Conservation (phyloP, 129 eudicot species). For the Scalesia atractyloides region DNA sequence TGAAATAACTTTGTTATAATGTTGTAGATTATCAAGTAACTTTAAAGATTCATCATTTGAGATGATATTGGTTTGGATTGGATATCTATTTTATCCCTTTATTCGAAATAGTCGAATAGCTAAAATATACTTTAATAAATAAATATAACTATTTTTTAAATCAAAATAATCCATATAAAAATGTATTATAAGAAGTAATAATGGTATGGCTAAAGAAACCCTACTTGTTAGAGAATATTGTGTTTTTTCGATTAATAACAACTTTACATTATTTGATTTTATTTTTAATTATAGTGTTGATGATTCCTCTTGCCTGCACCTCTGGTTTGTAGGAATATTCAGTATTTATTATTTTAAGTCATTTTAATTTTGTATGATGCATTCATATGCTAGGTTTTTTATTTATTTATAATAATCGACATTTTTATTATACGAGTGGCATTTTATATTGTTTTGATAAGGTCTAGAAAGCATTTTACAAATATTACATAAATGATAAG, state of each 20-base stretch:
- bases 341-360: not conserved
- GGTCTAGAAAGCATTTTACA: not conserved
- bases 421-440: no score
- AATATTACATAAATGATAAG: not conserved
- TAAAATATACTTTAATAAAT: not conserved
- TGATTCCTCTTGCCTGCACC: constrained; percentile 10
- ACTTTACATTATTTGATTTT: not conserved
- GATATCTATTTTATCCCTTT: not conserved
- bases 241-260: not conserved
- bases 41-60: not conserved
- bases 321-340: constrained; percentile 4
- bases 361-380: no score
- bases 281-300: not conserved
- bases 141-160: not conserved
- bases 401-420: no score
- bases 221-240: not conserved
- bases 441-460: not conserved
- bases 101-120: not conserved
- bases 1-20: not conserved
- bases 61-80: not conserved
- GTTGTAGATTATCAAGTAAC: not conserved
- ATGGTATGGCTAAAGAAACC: not conserved
- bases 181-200: not conserved
- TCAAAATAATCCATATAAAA: not conserved
- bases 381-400: no score